Evolutionary conservation across 2,329 filamentous ascomycete genomes (phyloP).

Genomic region (Aspergillus niger): DNA sequence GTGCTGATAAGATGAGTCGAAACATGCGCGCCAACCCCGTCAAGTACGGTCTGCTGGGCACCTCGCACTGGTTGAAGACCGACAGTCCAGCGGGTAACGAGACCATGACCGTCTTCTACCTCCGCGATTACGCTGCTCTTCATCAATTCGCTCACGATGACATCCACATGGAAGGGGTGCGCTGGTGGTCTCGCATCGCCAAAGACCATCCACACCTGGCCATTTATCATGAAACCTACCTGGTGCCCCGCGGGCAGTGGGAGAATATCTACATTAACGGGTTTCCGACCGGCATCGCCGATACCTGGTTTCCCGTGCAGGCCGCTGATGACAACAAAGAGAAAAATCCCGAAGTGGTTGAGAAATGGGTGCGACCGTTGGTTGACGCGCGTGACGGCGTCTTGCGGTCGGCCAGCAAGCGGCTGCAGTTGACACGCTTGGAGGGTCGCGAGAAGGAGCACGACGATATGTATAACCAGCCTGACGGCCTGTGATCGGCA

Average conservation of each 20-base stretch:
- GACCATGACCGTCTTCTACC: slow-evolving; percentile 44
- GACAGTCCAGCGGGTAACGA: slow-evolving; percentile 39
- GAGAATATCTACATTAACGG: slow-evolving; percentile 49
- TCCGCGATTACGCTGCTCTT: slow-evolving; percentile 44
- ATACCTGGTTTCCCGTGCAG: slow-evolving; percentile 11
- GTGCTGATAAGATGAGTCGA: slow-evolving; percentile 37
- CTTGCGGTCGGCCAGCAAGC: slow-evolving; percentile 10
- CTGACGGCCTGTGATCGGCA: too few relatives aligned
- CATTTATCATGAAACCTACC: slow-evolving; percentile 52
- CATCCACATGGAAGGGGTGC: slow-evolving; percentile 45
- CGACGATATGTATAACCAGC: slow-evolving; percentile 1
- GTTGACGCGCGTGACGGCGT: slow-evolving; percentile 5
- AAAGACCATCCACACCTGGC: slow-evolving; percentile 42
- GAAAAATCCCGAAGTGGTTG: neutral
- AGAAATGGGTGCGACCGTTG: slow-evolving; percentile 5
- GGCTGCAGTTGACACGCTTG: slow-evolving; percentile 5
- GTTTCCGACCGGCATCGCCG: slow-evolving; percentile 37
- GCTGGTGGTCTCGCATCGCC: slow-evolving; percentile 46
- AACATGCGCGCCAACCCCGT: slow-evolving; percentile 3
- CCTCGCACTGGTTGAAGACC: slow-evolving; percentile 33
- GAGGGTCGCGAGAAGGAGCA: slow-evolving; percentile 1
- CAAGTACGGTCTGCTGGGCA: slow-evolving; percentile 15
- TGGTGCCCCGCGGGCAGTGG: slow-evolving; percentile 41
- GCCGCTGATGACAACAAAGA: neutral
- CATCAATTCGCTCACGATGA: slow-evolving; percentile 47